phyloP scores from a whole-genome alignment of 1,284 basidiomycete species.

The Bjerkandera adusta region DNA sequence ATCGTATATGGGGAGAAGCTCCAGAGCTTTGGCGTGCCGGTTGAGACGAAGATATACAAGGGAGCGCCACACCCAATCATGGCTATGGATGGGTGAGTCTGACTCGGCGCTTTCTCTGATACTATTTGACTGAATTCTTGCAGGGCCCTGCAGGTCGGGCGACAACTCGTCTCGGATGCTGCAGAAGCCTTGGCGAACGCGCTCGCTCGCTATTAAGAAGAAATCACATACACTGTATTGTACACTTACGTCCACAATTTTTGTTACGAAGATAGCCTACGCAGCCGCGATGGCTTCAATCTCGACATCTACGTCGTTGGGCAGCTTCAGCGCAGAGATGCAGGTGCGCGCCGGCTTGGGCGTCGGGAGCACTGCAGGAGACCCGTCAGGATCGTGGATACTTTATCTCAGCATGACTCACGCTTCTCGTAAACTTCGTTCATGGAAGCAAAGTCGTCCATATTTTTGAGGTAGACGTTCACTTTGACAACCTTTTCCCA shows the following conservation, averaged over 20 bases:
- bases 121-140: slow-evolving; percentile 7
- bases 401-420: slow-evolving; percentile 7
- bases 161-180: slow-evolving; percentile 54
- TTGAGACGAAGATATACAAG: slow-evolving; percentile 55
- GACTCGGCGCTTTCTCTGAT: not conserved
- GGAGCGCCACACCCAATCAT: slow-evolving; percentile 67
- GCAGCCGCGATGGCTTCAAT: slow-evolving; percentile 67
- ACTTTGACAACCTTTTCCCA: slow-evolving; percentile 60
- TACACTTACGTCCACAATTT: not conserved
- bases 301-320: slow-evolving; percentile 76
- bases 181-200: slow-evolving; percentile 44
- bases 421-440: slow-evolving; percentile 58
- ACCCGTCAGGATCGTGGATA: not conserved
- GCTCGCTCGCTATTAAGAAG: slow-evolving; percentile 27
- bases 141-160: slow-evolving; percentile 50
- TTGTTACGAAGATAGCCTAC: no score
- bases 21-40: slow-evolving; percentile 48
- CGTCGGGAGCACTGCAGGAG: slow-evolving; percentile 42
- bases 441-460: slow-evolving; percentile 54
- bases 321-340: slow-evolving; percentile 76
- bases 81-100: slow-evolving; percentile 58
- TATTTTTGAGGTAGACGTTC: slow-evolving; percentile 58
- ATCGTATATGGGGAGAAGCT: slow-evolving; percentile 64
- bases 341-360: slow-evolving; percentile 81
- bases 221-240: slow-evolving; percentile 1